Base-by-base conservation (phyloP, 148 eudicot species). In the Diospyros lotus region DNA sequence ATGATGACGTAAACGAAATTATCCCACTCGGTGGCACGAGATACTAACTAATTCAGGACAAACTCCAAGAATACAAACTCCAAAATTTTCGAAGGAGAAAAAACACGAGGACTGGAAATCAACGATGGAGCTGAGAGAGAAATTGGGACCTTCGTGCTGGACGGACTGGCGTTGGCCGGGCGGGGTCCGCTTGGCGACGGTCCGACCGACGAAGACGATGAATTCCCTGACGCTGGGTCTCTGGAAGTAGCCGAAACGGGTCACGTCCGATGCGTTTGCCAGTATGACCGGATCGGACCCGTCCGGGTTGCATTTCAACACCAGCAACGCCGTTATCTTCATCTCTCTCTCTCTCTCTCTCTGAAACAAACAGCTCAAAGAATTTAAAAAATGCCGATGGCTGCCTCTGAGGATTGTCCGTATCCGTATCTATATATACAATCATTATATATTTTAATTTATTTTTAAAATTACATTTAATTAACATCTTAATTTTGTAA, bases 271-370 rank as follows among this genome's bases (percentile, higher is more conserved):
- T 0, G 94, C 92, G 76, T 91, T 88, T 0, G 90, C 86, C 10
- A 93, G 73, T 4, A 93, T 88, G 14, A 87, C 82, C 43, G 94
- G 98, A 60, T 91, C 88, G 18, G 89, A 81, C 18, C 88, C 89
- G 9, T 76, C 86, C 0, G 83, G 75, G 3, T 45, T 64, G 80
- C 82, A 77, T 68, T 87, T 88, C 38, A 93, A 55, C 17, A 93
- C 87, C 76, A 93, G 67, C 58, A 93, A 63, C 39, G 94, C 88
- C 58, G 93, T 93, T 82, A 93, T 93, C 91, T 93, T 93, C 96
- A 93, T 89, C 71, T 50, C 59, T 44, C 41, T 58, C 66, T 54
- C 61, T 43, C 8, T 71, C 17, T 72, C 46, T 45, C 40, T 28
- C 42, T 9, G 0, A 28, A 28, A 28, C 28, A 28, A 28, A 28